phyloP scores from a whole-genome alignment of 2,329 filamentous ascomycete species.

The Arthrobotrys pseudoclavata region DNA sequence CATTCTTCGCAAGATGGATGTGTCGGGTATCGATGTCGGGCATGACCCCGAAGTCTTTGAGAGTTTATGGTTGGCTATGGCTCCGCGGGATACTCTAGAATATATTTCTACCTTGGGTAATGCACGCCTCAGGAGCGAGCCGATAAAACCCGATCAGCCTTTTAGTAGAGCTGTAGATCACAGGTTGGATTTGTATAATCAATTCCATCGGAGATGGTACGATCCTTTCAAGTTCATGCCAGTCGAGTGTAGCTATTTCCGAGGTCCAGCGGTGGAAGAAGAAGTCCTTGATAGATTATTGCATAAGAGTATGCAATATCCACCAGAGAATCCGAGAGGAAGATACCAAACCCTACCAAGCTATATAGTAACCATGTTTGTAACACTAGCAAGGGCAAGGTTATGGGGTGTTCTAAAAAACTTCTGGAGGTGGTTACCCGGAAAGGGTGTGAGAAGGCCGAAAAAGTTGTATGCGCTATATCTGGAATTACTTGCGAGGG shows the following conservation, averaged over 20 bases:
- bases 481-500: constrained; percentile 61
- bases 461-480: constrained; percentile 60
- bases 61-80: constrained; percentile 50
- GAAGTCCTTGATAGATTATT: constrained; percentile 26
- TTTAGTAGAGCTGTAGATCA: constrained; percentile 52
- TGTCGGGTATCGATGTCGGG: constrained; percentile 49
- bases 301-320: constrained; percentile 34
- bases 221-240: constrained; percentile 45
- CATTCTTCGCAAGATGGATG: constrained; percentile 51
- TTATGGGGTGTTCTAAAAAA: constrained; percentile 26
- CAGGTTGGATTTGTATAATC: constrained; percentile 35
- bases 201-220: constrained; percentile 47
- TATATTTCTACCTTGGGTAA: constrained; percentile 44
- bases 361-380: constrained; percentile 55
- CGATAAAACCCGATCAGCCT: constrained; percentile 21
- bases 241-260: constrained; percentile 37
- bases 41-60: constrained; percentile 55
- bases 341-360: constrained; percentile 41
- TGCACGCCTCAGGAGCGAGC: background rate
- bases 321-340: constrained; percentile 25
- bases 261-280: constrained; percentile 7
- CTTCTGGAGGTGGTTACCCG: constrained; percentile 61
- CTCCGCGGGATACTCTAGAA: constrained; percentile 41
- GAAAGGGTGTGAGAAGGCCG: constrained; percentile 54
- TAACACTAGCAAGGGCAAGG: constrained; percentile 27